Evolutionary conservation across 306 rosid genomes (phyloP).

Genomic region (Trifolium subterraneum): DNA sequence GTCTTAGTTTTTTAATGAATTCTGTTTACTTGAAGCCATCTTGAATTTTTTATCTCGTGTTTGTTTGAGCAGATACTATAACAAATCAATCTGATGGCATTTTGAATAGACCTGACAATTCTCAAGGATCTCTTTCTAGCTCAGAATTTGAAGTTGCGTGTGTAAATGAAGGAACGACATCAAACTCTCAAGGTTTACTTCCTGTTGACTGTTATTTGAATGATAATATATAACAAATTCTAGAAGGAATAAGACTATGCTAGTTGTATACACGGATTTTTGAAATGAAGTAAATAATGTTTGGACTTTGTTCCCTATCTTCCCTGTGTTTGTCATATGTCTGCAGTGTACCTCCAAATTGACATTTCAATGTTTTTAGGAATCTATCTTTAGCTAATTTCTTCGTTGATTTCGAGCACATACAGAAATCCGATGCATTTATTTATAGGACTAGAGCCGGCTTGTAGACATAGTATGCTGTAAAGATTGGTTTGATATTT

Average conservation of each 20-base stretch:
- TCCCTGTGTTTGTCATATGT: neutral
- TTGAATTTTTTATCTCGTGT: conserved; percentile 36
- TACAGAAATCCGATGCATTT: neutral
- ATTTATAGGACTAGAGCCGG: conserved; percentile 4
- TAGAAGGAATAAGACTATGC: neutral
- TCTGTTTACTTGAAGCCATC: conserved; percentile 20
- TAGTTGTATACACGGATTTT: conserved; percentile 6
- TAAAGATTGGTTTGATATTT: conserved; percentile 7
- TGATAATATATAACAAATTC: neutral
- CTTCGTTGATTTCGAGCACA: neutral
- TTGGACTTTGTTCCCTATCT: neutral
- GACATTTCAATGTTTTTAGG: neutral
- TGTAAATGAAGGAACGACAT: conserved; percentile 56
- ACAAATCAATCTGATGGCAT: conserved; percentile 53
- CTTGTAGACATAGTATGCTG: neutral
- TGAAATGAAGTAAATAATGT: neutral
- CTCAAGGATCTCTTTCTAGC: conserved; percentile 51
- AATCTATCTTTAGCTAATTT: neutral
- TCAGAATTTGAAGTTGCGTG: conserved; percentile 50
- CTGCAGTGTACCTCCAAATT: neutral
- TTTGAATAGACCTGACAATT: conserved; percentile 51
- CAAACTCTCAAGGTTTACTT: conserved; percentile 60
- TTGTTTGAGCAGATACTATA: conserved; percentile 53
- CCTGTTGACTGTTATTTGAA: conserved; percentile 5
- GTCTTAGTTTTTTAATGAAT: neutral